phyloP scores from a whole-genome alignment of 805 yeast genomes.

The Metahyphopichia silvanorum region DNA sequence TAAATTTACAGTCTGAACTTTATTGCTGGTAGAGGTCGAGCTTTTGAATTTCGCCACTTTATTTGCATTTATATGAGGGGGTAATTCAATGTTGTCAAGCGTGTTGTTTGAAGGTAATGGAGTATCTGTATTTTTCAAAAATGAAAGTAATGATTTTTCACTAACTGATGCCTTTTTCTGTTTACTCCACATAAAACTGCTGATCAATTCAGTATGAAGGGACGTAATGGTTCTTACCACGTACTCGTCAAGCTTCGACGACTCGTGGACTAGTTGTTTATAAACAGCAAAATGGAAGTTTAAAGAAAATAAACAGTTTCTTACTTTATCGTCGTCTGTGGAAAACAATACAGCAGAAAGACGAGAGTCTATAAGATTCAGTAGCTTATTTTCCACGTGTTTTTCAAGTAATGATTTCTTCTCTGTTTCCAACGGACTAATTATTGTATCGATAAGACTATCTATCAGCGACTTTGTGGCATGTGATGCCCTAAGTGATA shows the following conservation, averaged over 20 bases:
- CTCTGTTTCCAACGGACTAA: too few species aligned
- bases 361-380: too few species aligned
- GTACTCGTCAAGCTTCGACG: conserved; percentile 2
- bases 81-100: conserved; percentile 34
- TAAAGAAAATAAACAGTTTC: conserved; percentile 21
- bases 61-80: conserved; percentile 33
- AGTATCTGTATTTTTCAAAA: conserved; percentile 4
- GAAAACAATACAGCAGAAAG: conserved; percentile 22
- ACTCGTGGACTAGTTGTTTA: not conserved
- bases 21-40: too few species aligned
- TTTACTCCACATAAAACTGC: conserved; percentile 7
- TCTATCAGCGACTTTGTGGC: too few species aligned
- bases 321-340: conserved; percentile 30
- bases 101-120: conserved; percentile 11
- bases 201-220: conserved; percentile 14
- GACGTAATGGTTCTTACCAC: conserved; percentile 7
- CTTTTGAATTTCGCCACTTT: conserved; percentile 17
- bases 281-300: conserved; percentile 23
- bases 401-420: too few species aligned
- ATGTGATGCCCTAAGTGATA: too few species aligned
- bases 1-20: conserved; percentile 11
- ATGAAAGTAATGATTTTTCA: conserved; percentile 10
- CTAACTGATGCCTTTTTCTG: conserved; percentile 1
- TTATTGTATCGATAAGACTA: too few species aligned
- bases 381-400: conserved; percentile 22